A percentile compares a stretch with the other conserved stretches of the same genome.
Evolutionary conservation across 306 rosid genomes (phyloP).

Genomic region (Alnus glutinosa): DNA sequence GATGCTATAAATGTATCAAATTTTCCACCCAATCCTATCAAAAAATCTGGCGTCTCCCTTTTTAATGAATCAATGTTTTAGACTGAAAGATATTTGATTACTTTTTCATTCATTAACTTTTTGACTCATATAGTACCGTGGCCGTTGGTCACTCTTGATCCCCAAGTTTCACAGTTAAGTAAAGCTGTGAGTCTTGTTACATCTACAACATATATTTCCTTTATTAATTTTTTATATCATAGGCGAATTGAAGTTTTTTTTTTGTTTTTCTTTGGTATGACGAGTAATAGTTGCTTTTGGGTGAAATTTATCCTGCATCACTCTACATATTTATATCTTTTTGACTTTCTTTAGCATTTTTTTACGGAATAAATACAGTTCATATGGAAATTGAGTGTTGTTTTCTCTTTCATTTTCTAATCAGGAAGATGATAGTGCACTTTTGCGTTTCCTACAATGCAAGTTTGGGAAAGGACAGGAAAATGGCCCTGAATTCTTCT

Average conservation of each 20-base stretch:
- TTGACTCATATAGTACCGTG: not conserved
- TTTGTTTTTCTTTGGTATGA: not conserved
- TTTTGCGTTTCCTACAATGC: constrained; percentile 86
- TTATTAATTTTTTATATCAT: not conserved
- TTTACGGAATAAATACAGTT: not conserved
- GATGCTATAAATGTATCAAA: not conserved
- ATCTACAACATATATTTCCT: not conserved
- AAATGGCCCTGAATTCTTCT: constrained; percentile 89
- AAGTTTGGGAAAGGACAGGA: constrained; percentile 93
- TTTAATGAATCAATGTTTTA: not conserved
- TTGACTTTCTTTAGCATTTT: not conserved
- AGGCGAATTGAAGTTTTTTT: not conserved
- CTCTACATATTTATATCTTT: not conserved
- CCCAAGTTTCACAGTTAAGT: not conserved
- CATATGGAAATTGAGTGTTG: constrained; percentile 8
- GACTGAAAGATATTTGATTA: not conserved
- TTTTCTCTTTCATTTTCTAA: constrained; percentile 28
- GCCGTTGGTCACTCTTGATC: not conserved
- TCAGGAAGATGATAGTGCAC: constrained; percentile 95
- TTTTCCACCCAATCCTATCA: not conserved
- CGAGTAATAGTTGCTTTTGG: not conserved
- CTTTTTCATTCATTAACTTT: not conserved
- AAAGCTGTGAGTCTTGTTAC: not conserved
- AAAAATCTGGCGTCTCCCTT: not conserved
- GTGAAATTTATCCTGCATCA: not conserved